Base-by-base conservation (phyloP, 1,284 basidiomycete species). In the Takashimella tepidaria region DNA sequence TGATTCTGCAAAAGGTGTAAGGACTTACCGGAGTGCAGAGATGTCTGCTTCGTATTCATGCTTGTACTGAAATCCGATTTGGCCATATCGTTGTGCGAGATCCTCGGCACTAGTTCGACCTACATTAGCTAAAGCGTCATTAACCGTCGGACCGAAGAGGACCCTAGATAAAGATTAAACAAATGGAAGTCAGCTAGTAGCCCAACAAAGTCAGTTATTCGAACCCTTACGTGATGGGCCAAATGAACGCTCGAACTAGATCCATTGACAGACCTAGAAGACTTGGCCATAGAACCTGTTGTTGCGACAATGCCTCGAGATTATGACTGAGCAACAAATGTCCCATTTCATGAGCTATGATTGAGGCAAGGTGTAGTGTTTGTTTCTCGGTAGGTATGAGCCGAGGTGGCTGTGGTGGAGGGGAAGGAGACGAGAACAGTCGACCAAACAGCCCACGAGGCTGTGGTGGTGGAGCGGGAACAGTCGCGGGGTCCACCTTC, bases 31-130 rank as follows among this genome's bases (percentile, higher is more conserved):
- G 8, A 86, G 81, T 11, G 88, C 91, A 20, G 91, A 88, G n/a
- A 90, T 76, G 70, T 93, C 91, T 1, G 91, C 91, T 70, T 93
- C 91, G 37, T 87, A 82, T 72, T 92, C 90, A 68, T 92, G 88
- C 43, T 80, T 80, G 62, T 83, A 78, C 58, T 83, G 87, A 25
- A 84, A 88, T 61, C 75, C 73, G 24, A 76, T 63, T 53, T 76
- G 68, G 20, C 85, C 84, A 50, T 68, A 72, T 8, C 86, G 72
- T 66, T 84, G 84, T 37, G 80, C 78, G 50, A 92, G 76, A 65
- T 91, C 88, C 4, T 84, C 82, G 5, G 85, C 83, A 3, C 87
- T 84, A 2, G 85, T 79, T 67, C 84, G 85, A 23, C 88, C 87
- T 47, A 91, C 65, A 54, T 88, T 84, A 0, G 85, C 89, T 6